Evolutionary conservation across 768 basidiomycete genomes (phyloP).

Genomic region (Termitomyces bulborhizus): DNA sequence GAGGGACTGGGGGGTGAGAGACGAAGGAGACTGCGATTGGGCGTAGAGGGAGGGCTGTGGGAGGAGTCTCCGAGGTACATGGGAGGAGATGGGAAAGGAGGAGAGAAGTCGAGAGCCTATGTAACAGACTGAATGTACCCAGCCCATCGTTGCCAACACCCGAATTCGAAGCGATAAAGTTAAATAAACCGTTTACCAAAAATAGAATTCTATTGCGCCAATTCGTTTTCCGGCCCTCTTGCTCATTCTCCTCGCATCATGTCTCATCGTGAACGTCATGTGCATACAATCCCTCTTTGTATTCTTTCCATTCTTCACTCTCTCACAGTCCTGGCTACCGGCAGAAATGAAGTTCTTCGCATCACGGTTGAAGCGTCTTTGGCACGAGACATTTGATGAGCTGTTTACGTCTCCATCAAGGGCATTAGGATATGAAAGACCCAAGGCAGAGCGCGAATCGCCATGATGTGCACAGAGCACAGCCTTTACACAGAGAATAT

Average conservation of each 20-base stretch:
- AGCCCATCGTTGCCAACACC: slow-evolving; percentile 8
- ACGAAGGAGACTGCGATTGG: slow-evolving; percentile 23
- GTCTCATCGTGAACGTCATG: background rate
- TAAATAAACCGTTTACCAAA: slow-evolving; percentile 5
- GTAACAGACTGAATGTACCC: slow-evolving; percentile 9
- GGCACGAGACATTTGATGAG: background rate
- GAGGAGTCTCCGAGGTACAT: slow-evolving; percentile 19
- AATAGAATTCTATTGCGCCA: slow-evolving; percentile 4
- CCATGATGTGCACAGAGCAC: background rate
- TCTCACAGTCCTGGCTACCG: background rate
- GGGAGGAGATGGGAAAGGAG: slow-evolving; percentile 17
- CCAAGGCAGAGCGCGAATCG: background rate
- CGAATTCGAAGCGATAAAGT: slow-evolving; percentile 11
- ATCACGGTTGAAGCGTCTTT: background rate
- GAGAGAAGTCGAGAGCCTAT: slow-evolving; percentile 6
- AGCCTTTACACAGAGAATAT: background rate
- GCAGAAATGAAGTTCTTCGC: background rate
- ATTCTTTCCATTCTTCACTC: background rate
- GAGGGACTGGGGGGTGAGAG: slow-evolving; percentile 5
- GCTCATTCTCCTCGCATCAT: background rate
- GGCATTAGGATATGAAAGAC: background rate
- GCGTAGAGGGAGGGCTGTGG: slow-evolving; percentile 25
- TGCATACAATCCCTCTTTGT: background rate
- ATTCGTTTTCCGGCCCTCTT: background rate
- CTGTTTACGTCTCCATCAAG: background rate